Evolutionary conservation across 192 early-diverging fungal species (phyloP).

Genomic region (Umbelopsis ramanniana): DNA sequence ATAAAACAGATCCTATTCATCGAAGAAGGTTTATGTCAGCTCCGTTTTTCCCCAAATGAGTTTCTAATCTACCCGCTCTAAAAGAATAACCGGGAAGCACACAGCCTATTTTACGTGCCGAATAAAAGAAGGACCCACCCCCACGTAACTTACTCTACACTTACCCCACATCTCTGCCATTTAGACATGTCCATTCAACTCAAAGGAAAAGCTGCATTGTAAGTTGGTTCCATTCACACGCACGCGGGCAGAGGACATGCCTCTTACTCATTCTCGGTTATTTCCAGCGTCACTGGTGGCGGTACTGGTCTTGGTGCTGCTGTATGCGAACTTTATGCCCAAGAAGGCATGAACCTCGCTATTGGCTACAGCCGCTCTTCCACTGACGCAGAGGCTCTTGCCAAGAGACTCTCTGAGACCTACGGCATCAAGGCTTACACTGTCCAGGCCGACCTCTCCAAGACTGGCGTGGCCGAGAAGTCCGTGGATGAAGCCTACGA

Average conservation of each 20-base stretch:
- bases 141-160: background rate
- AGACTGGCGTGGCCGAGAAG: slow-evolving; percentile 20
- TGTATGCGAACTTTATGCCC: slow-evolving; percentile 10
- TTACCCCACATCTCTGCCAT: background rate
- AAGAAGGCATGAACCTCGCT: slow-evolving; percentile 31
- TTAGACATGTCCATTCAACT: slow-evolving; percentile 17
- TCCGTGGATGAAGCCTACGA: slow-evolving; percentile 31
- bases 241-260: too few relatives aligned
- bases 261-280: background rate
- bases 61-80: background rate
- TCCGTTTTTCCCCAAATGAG: too few relatives aligned
- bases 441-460: slow-evolving; percentile 13
- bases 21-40: too few relatives aligned
- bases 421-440: slow-evolving; percentile 11
- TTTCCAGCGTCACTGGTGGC: slow-evolving; percentile 25
- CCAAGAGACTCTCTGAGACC: background rate
- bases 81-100: background rate
- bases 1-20: background rate
- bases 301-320: slow-evolving; percentile 24
- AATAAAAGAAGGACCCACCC: too few relatives aligned
- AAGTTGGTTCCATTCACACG: background rate
- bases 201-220: slow-evolving; percentile 11
- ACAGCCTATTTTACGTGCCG: too few relatives aligned
- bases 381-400: slow-evolving; percentile 14
- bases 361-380: slow-evolving; percentile 23